Percentiles rank a stretch among this genome's conserved stretches.
Evolutionary conservation across 208 protist genomes (phyloP).

Genomic region (Acanthamoeba sp.): DNA sequence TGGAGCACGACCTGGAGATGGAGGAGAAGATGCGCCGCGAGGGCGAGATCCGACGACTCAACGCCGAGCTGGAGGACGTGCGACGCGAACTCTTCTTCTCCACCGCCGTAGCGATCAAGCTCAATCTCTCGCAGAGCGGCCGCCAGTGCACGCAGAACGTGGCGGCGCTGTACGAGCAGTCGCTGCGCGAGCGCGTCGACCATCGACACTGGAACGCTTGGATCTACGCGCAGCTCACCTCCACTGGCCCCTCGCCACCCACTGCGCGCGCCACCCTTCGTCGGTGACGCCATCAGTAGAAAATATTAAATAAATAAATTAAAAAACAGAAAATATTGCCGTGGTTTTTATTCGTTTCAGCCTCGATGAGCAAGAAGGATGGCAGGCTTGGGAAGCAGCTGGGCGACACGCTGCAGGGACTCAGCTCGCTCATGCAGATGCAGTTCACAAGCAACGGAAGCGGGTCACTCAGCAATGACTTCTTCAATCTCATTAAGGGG

Average conservation of each 20-base stretch:
- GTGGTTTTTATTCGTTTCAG: too few species aligned
- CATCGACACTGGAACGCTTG: neutral
- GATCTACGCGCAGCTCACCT: conserved; percentile 49
- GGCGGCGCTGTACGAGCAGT: conserved; percentile 36
- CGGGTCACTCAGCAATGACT: conserved; percentile 47
- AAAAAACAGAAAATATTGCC: too few species aligned
- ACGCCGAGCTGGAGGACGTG: neutral
- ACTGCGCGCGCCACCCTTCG: neutral
- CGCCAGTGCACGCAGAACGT: conserved; percentile 43
- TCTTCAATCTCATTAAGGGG: conserved; percentile 64
- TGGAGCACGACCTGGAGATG: neutral
- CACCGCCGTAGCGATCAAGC: neutral
- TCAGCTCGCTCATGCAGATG: conserved; percentile 42
- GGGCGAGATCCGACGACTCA: neutral
- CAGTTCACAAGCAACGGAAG: neutral
- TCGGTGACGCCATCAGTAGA: too few species aligned
- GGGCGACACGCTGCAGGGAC: conserved; percentile 9
- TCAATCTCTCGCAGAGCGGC: conserved; percentile 24
- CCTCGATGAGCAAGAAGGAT: neutral
- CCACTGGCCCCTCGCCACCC: neutral
- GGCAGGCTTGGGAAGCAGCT: neutral
- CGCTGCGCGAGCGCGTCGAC: neutral
- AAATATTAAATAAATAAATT: too few species aligned
- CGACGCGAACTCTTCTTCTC: neutral
- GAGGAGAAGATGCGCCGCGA: neutral